Conservation (phyloP, 352 stramenopile species). For the Phytophthora pini region DNA sequence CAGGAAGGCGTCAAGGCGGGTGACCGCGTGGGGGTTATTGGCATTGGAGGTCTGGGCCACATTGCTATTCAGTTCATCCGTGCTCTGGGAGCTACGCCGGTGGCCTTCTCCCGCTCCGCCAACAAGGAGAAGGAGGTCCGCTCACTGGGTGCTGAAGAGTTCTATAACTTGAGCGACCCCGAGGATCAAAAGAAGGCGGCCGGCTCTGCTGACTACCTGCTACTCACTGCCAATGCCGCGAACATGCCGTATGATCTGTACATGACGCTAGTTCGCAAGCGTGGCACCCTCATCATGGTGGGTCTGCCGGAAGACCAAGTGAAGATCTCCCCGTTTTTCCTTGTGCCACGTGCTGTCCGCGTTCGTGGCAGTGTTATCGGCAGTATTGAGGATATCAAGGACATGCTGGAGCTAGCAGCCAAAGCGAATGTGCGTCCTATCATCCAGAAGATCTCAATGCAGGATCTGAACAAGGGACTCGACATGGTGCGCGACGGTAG, state of each 20-base stretch:
- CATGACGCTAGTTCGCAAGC: constrained; percentile 56
- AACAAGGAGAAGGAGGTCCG: too few species aligned
- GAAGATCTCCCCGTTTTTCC: background rate
- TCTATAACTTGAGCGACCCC: constrained; percentile 35
- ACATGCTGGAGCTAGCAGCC: constrained; percentile 80
- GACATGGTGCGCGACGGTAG: constrained; percentile 13
- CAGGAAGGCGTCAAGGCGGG: too few species aligned
- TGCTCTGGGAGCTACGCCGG: too few species aligned
- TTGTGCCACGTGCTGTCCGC: too few species aligned
- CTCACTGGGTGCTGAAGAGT: too few species aligned
- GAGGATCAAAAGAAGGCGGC: constrained; percentile 24
- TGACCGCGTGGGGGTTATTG: too few species aligned
- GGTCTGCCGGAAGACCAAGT: constrained; percentile 65
- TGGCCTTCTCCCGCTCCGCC: too few species aligned
- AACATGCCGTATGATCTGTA: constrained; percentile 59
- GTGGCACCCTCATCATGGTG: constrained; percentile 47
- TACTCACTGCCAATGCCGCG: constrained; percentile 70
- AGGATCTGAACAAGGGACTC: constrained; percentile 23
- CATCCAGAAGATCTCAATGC: constrained; percentile 54
- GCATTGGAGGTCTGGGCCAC: too few species aligned
- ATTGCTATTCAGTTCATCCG: too few species aligned
- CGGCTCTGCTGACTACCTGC: constrained; percentile 60
- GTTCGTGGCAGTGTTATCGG: too few species aligned
- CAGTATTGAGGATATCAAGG: too few species aligned
- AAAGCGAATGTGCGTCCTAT: constrained; percentile 60